phyloP scores from a whole-genome alignment of 2,329 filamentous ascomycete species.

The Cladophialophora exuberans region DNA sequence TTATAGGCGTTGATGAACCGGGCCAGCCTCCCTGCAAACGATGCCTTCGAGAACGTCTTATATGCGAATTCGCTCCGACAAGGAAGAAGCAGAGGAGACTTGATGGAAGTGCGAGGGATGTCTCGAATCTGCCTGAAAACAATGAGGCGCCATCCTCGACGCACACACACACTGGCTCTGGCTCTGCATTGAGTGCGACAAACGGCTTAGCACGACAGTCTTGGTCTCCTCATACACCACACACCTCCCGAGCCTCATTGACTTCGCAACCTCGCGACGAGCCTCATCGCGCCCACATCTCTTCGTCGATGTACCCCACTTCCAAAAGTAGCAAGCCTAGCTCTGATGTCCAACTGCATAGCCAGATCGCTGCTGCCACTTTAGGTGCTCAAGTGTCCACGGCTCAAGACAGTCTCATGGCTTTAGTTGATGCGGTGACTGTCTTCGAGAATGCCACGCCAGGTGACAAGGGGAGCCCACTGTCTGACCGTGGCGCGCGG shows the following conservation, averaged over 20 bases:
- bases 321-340: constrained; percentile 1
- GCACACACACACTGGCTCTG: constrained; percentile 3
- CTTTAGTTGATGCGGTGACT: constrained; percentile 25
- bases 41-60: constrained; percentile 91
- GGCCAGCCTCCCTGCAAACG: constrained; percentile 91
- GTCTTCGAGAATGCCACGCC: constrained; percentile 25
- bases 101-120: constrained; percentile 25
- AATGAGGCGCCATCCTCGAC: constrained; percentile 5
- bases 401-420: constrained; percentile 26
- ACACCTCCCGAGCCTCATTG: constrained; percentile 9
- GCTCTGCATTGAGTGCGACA: constrained; percentile 3
- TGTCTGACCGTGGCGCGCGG: constrained; percentile 22
- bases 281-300: not conserved
- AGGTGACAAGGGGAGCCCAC: constrained; percentile 20
- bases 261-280: constrained; percentile 25
- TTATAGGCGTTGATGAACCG: constrained; percentile 77
- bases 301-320: constrained; percentile 2
- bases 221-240: constrained; percentile 18
- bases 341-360: constrained; percentile 24
- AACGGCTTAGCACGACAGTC: constrained; percentile 14
- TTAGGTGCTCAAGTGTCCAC: constrained; percentile 25
- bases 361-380: constrained; percentile 24
- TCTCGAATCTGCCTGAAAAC: constrained; percentile 12
- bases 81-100: constrained; percentile 80
- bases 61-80: constrained; percentile 95